A percentile compares a stretch with the other conserved stretches of the same genome.
These are phyloP conservation scores for Cantharellus anzutake DNA, from an alignment of 768 basidiomycete genomes.

Conservation along the genomic window DNA sequence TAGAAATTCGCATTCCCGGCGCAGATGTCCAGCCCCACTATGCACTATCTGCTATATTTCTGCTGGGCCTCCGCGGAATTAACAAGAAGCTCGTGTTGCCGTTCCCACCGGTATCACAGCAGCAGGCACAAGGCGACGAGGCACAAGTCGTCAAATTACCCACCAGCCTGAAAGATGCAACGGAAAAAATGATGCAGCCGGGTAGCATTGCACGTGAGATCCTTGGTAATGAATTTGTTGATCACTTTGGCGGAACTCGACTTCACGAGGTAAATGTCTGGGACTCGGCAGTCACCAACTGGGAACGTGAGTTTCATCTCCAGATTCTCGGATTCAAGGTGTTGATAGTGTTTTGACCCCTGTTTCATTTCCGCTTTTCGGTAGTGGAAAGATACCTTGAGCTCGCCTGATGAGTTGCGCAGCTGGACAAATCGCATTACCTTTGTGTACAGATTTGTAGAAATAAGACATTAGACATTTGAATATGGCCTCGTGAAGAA, in stretches of 20 bases:
- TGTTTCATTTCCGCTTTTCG: constrained; percentile 1
- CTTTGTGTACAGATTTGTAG: neutral
- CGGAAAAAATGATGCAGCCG: constrained; percentile 54
- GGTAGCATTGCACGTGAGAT: constrained; percentile 66
- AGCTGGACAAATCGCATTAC: neutral
- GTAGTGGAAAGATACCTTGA: constrained; percentile 76
- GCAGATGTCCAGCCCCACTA: constrained; percentile 96
- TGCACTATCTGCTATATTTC: constrained; percentile 72
- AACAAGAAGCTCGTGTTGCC: constrained; percentile 49
- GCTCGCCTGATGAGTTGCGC: constrained; percentile 28
- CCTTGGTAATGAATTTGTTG: constrained; percentile 78
- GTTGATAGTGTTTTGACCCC: neutral
- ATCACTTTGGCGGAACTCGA: constrained; percentile 91
- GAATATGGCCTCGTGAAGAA: neutral
- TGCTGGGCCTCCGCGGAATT: constrained; percentile 75
- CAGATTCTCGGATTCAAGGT: neutral
- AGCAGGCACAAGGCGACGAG: constrained; percentile 29
- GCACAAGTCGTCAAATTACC: constrained; percentile 56
- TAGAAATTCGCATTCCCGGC: constrained; percentile 89
- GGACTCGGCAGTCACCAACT: constrained; percentile 81
- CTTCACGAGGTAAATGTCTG: constrained; percentile 75
- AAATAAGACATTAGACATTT: neutral
- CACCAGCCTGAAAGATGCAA: constrained; percentile 59
- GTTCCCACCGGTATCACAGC: constrained; percentile 46
- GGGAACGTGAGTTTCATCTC: constrained; percentile 53